Evolutionary conservation across 2,329 filamentous ascomycete species (phyloP), one percentile per base, ranked within the genome.

Genomic region (Magnaporthales sp.): DNA sequence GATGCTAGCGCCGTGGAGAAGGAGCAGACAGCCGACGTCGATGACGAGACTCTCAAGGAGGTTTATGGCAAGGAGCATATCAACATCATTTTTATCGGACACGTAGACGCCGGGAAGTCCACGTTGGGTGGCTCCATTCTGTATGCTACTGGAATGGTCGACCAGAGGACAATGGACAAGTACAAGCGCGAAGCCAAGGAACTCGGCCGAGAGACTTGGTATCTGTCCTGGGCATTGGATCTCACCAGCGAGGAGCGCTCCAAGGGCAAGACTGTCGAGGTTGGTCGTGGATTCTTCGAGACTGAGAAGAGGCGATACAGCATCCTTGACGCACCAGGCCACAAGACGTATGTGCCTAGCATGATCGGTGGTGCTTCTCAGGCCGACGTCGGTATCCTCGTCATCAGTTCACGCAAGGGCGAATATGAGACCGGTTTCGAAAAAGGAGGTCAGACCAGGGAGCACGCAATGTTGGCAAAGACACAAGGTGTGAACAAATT

Each of bases 361-460:
- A 99, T 99, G 95, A 96, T 99, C 75, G 93, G 94, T 72, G 93
- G 93, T 76, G 93, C 93, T 32, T 93, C 92, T 13, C 93, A 97
- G 79, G 93, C 93, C 63, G 93, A 97, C 78, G 89, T 99, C 32
- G 95, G 95, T 76, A 92, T 97, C 72, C 85, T 99, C 62, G 95
- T 99, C 76, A 97, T 98, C 74, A 96, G 91, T 65, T 93, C 95
- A 58, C 90, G 95, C 75, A 98, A 97, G 84, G 95, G 95, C 75
- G 95, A 99, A 80, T 99, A 98, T 78, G 95, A 99, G 80, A 98
- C 95, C 38, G 95, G 95, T 64, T 99, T 99, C 77, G 95, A 99
- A 83, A 76, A 92, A 82, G 95, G 95, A 70, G 94, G 95, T 51
- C 95, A 99, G 79, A 99, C 95, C 66, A 88, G 95, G 76, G 95